Evolutionary conservation across 306 rosid genomes (phyloP), one percentile per base, ranked within the genome.

Genomic region (Rosa persica): DNA sequence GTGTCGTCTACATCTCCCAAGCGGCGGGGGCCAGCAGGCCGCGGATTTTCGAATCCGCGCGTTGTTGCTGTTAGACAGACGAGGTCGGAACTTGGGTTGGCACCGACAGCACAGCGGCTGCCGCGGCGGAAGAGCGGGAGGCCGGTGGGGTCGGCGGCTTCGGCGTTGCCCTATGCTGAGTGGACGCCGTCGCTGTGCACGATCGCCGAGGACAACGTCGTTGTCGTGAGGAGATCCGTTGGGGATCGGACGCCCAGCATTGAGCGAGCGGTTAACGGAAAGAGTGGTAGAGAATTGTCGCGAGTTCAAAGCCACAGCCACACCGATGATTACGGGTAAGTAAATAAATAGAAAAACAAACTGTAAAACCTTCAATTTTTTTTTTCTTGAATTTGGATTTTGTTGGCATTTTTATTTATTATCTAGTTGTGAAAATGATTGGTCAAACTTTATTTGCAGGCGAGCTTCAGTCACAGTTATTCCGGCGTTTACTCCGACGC

Each of bases 161-260:
- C 82, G 16, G 19, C 70, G 38, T 6, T 74, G 23, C 40, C 30
- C 6, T 47, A 64, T 23, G 48, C 68, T 0, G 88, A 87, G 5
- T 92, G 97, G 97, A 88, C 62, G 84, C 97, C 97, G 27, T 84
- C 91, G 72, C 78, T 90, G 27, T 51, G 80, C 44, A 34, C 94
- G 8, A 92, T 92, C 10, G 77, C 85, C 1, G 97, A 92, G 84
- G 90, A 90, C 72, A 22, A 27, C 34, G 30, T 34, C 3, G 17
- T 12, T 55, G 8, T 42, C 52, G 44, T 43, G 46, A 78, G 34
- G 42, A 66, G 43, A 66, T 36, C 70, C 25, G 23, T 17, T 38
- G 71, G n/a, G 27, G 58, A 65, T 19, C 65, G 61, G n/a, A 6
- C 76, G 4, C 74, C 17, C 1, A 77, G 57, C 36, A n/a, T 75